Evolutionary conservation across 1,284 basidiomycete species (phyloP), one percentile per base, ranked within the genome.

Genomic region (Gomphus sp.): DNA sequence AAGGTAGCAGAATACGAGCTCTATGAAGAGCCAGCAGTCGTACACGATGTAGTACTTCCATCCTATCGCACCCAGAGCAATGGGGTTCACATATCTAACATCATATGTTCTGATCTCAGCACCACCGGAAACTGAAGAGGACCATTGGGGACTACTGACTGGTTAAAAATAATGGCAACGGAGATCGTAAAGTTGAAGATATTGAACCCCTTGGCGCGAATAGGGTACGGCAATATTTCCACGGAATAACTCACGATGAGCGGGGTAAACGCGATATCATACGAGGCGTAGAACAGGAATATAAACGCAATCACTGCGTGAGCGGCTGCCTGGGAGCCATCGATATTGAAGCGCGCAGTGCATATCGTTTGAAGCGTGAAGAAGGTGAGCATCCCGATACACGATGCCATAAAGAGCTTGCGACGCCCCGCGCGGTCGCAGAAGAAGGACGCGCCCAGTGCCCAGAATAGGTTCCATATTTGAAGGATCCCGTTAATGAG

Each of bases 171-270:
- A 62, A 87, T 79, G 0, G 86, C 80, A 33, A 82, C 59, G 14
- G 83, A 84, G 65, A 87, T 79, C 60, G 78, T 72, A 62, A 88
- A 82, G 72, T 80, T 83, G 74, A 87, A 85, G 54, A 90, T 68
- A 63, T 79, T 87, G 73, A 91, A 81, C 59, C 88, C 88, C 75
- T 90, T 90, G 52, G 89, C 86, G 67, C 89, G 86, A 56, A 91
- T 74, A 28, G 73, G 70, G 73, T 75, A 88, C 4, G 87, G 87
- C 41, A 89, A 70, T 70, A 89, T 89, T 68, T 89, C 87, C 56
- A 89, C 77, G 28, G 85, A 85, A 71, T 89, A 90, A 0, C 81
- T 79, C 52, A 88, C 82, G 61, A 89, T 82, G 58, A 91, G 80
- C 7, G 87, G 87, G 1, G 82, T 80, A 73, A 86, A 88, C 2